Conservation (phyloP, 108 stramenopile genomes). For the Stephanodiscus triporus region DNA sequence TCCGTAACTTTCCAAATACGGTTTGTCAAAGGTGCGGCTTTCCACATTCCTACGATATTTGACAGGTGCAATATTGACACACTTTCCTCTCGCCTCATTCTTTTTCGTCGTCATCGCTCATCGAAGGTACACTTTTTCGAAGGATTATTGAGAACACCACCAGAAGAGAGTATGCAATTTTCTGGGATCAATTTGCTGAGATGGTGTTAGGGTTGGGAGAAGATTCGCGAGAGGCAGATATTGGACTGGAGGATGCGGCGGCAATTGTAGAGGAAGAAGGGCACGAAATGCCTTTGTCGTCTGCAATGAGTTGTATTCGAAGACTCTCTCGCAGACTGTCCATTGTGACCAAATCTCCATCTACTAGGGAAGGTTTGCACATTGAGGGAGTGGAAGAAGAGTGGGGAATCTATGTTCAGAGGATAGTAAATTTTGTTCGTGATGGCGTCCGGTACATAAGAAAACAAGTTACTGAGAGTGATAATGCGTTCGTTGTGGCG, state of each 20-base stretch:
- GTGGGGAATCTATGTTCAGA: neutral
- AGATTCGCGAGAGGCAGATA: slow-evolving; percentile 27
- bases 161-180: slow-evolving; percentile 62
- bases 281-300: slow-evolving; percentile 17
- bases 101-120: neutral
- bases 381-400: neutral
- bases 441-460: slow-evolving; percentile 6
- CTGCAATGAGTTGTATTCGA: slow-evolving; percentile 23
- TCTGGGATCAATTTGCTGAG: slow-evolving; percentile 47
- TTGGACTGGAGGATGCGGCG: slow-evolving; percentile 19
- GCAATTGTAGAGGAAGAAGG: slow-evolving; percentile 13
- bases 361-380: neutral
- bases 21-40: slow-evolving; percentile 82
- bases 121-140: slow-evolving; percentile 68
- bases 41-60: slow-evolving; percentile 15
- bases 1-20: slow-evolving; percentile 60
- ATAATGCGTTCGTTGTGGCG: neutral
- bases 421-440: neutral
- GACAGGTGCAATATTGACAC: neutral
- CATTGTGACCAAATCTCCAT: slow-evolving; percentile 7
- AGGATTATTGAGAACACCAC: slow-evolving; percentile 71
- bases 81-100: neutral
- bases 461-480: slow-evolving; percentile 1
- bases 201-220: slow-evolving; percentile 33
- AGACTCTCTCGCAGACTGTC: slow-evolving; percentile 24